Conservation (phyloP, 306 rosid species). For the Comarum palustre region DNA sequence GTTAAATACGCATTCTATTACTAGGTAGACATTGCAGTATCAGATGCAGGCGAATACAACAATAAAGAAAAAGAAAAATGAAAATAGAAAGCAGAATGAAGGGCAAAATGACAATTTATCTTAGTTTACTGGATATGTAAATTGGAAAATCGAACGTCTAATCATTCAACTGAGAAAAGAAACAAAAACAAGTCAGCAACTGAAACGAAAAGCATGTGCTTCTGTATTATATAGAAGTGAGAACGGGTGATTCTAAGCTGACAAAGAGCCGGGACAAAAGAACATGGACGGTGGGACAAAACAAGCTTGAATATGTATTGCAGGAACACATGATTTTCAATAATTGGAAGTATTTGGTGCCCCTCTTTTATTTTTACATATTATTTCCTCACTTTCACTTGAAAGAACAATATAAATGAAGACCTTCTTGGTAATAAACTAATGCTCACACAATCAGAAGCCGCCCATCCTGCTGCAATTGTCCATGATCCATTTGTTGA, state of each 20-base stretch:
- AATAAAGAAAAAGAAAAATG: not conserved
- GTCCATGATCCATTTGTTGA: not conserved
- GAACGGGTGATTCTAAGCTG: not conserved
- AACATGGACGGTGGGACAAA: not conserved
- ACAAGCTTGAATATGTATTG: not conserved
- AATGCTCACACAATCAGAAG: slow-evolving; percentile 10
- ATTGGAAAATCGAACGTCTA: not conserved
- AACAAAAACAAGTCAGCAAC: not conserved
- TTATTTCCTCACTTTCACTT: not conserved
- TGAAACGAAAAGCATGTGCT: not conserved
- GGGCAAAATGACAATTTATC: not conserved
- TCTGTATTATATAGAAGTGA: not conserved
- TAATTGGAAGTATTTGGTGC: not conserved
- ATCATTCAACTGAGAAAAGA: not conserved
- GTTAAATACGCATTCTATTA: not conserved
- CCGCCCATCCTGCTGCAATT: not conserved
- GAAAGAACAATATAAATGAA: not conserved
- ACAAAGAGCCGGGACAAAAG: not conserved
- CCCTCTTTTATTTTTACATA: not conserved
- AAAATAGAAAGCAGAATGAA: not conserved
- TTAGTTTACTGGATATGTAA: not conserved
- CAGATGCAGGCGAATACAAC: not conserved
- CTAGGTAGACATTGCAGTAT: not conserved
- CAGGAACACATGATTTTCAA: not conserved
- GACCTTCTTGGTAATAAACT: not conserved